These are phyloP conservation scores for Beauveria sp. DNA, from an alignment of 2,329 filamentous ascomycete genomes.

Conservation along the genomic window DNA sequence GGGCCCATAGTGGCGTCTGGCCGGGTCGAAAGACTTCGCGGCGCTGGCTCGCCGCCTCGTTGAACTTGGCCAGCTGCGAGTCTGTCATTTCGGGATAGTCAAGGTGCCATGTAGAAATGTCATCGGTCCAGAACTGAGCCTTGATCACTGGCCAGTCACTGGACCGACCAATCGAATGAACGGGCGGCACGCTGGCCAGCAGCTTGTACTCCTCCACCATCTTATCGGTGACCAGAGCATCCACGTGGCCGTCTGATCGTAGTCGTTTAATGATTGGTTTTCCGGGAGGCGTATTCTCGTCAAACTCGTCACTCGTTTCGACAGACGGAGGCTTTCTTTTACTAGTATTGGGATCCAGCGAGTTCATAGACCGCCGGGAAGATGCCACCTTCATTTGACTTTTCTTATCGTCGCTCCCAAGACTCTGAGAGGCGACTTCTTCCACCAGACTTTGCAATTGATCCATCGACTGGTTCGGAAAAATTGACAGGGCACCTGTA, in stretches of 20 bases:
- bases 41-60: constrained; percentile 40
- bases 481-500: constrained; percentile 26
- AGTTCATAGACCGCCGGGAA: constrained; percentile 20
- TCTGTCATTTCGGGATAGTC: constrained; percentile 58
- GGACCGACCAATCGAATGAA: constrained; percentile 45
- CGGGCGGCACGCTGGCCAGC: constrained; percentile 41
- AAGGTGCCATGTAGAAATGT: constrained; percentile 51
- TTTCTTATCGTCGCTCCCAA: constrained; percentile 38
- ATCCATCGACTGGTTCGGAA: constrained; percentile 37
- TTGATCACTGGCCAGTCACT: constrained; percentile 52
- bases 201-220: constrained; percentile 37
- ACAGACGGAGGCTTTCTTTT: constrained; percentile 45
- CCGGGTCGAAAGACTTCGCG: constrained; percentile 48
- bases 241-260: constrained; percentile 40
- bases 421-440: constrained; percentile 47
- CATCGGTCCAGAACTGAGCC: constrained; percentile 49
- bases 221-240: constrained; percentile 23
- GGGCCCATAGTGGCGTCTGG: constrained; percentile 43
- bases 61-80: constrained; percentile 49
- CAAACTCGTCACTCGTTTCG: constrained; percentile 46
- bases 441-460: constrained; percentile 45
- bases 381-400: constrained; percentile 11
- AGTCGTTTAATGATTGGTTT: constrained; percentile 49
- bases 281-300: constrained; percentile 25
- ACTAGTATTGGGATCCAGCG: constrained; percentile 38